Base-by-base conservation (phyloP, 2,329 filamentous ascomycete genomes). In the Fusarium setosum region DNA sequence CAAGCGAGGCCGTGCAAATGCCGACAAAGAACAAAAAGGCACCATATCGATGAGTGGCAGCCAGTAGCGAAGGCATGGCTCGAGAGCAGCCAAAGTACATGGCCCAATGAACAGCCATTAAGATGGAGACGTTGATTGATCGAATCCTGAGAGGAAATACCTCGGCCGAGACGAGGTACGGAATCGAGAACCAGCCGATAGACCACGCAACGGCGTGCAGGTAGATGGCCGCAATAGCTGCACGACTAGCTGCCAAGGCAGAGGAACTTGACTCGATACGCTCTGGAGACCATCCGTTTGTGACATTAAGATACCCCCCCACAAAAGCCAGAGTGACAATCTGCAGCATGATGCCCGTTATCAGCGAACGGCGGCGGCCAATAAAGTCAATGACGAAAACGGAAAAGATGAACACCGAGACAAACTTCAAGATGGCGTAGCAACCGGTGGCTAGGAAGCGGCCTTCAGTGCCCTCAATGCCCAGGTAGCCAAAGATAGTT, bases 111-210 rank as follows among this genome's bases (percentile, higher is more conserved):
- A 82, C 77, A 15, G 77, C 78, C 79, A 82, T 82, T 4, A 80
- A 68, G 7, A 82, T 71, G 1, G 79, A 79, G 0, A 79, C 75
- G 11, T 77, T 77, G 20, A 81, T 68, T 1, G 78, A 77, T 4
- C 81, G 76, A 13, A 83, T 79, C 2, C 76, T 72, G 0, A 82
- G 71, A 1, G 80, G 80, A 29, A 82, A 82, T 1, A 82, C 76
- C 65, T 83, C 81, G 1, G 81, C 77, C 4, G 77, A 79, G n/a
- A 83, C 74, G 3, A 82, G 69, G 50, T 83, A 83, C 5, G 80
- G 80, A 13, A 82, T 79, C 0, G 74, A 76, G 60, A 82, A 82
- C 79, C 79, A 83, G 1, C 81, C 81, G n/a, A 83, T 78, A 0
- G 79, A 80, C 79, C 80, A 83, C 1, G 76, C 80, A 6, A 81